phyloP scores from a whole-genome alignment of 176 grass and related monocot genomes.

The Thalia dealbata region DNA sequence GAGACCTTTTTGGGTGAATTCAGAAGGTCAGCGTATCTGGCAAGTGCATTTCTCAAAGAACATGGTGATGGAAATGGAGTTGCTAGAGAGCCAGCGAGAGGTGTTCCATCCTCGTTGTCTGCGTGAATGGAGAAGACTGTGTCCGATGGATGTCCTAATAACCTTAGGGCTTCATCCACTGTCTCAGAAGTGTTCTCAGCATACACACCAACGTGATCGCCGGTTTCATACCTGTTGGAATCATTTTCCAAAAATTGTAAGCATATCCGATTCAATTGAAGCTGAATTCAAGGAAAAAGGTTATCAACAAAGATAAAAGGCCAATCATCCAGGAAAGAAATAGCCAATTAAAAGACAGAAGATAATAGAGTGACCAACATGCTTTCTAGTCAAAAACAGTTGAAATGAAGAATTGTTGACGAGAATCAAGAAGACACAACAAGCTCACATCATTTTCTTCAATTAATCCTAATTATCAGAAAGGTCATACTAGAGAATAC shows the following conservation, averaged over 20 bases:
- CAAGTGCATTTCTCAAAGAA: conserved; percentile 60
- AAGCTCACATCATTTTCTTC: no score
- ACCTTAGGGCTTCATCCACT: conserved; percentile 58
- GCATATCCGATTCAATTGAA: no score
- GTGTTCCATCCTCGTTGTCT: conserved; percentile 71
- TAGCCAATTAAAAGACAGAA: no score
- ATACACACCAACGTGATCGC: conserved; percentile 85
- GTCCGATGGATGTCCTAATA: conserved; percentile 52
- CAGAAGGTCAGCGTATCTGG: conserved; percentile 77
- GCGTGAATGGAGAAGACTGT: conserved; percentile 75
- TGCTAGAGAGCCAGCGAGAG: conserved; percentile 53
- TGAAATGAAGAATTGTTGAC: no score
- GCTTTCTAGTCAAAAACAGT: no score
- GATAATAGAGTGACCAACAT: no score
- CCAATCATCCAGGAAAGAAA: no score
- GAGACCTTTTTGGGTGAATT: conserved; percentile 87
- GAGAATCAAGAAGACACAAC: no score
- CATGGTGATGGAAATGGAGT: conserved; percentile 59
- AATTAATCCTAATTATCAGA: no score
- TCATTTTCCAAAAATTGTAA: not conserved
- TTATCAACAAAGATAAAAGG: no score
- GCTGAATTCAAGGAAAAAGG: no score
- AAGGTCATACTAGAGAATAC: no score
- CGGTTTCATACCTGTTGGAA: conserved; percentile 65
- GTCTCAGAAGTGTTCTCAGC: conserved; percentile 55